Evolutionary conservation across 2,329 filamentous ascomycete species (phyloP), one percentile per base, ranked within the genome.

Genomic region (Trichoderma polysporum): DNA sequence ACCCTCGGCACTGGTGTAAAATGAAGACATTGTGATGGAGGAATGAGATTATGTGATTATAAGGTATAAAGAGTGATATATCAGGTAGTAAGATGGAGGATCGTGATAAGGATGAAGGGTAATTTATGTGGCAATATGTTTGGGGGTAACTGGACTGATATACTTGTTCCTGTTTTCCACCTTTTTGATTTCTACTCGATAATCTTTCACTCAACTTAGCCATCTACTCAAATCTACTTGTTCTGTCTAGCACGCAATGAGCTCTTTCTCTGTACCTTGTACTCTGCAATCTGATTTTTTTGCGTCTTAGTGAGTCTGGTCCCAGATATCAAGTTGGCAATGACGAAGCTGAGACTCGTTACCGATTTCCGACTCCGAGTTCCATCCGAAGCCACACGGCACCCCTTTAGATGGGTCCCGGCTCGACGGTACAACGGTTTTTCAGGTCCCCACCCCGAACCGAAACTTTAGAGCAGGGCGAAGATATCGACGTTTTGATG

Each of bases 1-100:
- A 72, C 74, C 74, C 69, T 76, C 74, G 2, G 74, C 70, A 4
- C 74, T 66, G 6, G 74, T 76, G 59, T 75, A 76, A 2, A 66
- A 70, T 2, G 69, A 65, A 63, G 60, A 4, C 69, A 68, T 71
- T 25, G 8, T 69, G 29, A 45, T n/a, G n/a, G n/a, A n/a, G n/a
- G n/a, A 22, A 4, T 22, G 41, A 9, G n/a, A 45, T 8, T 17
- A 45, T 37, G 47, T 8, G 7, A 35, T 22, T 37, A 29, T 37
- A 22, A 62, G 25, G 22, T 50, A 19, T 9, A 7, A 17, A 6
- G 2, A 33, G 47, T n/a, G 19, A 39, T 41, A 10, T 12, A 53
- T 12, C 7, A 31, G 22, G 47, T 53, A 61, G 17, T 10, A 29
- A 15, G 15, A 25, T 22, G 12, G 41, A 35, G 31, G 13, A 27